Evolutionary conservation across 176 grass and related monocot species (phyloP), one percentile per base, ranked within the genome.

Genomic region (Aegilops umbellulata): DNA sequence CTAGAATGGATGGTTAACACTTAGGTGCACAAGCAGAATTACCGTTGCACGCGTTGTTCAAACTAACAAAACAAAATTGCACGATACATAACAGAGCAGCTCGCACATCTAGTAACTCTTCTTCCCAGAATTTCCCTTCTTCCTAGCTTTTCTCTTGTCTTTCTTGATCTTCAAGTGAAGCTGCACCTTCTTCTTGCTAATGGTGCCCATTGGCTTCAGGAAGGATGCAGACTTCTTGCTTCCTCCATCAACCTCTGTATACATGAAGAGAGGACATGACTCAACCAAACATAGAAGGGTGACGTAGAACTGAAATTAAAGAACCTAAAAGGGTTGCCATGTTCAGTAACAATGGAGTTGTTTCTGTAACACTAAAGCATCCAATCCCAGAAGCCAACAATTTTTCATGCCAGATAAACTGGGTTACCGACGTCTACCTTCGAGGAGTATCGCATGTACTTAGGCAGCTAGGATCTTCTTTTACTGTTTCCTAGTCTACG

Each of bases 131-230:
- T 87, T 91, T 13, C 90, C 88, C 74, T 94, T 98, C 65, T 94
- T 92, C 71, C 85, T 94, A 29, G 89, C 91, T 81, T 78, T 89
- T 74, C 84, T 95, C 74, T 90, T 87, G 23, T 91, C 90, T 73
- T 98, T 95, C 91, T 92, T 94, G 35, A 95, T 80, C 86, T 94
- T 95, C 62, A 98, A 78, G 58, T 86, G 71, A 42, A 92, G 93
- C 23, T 92, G 89, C 11, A 97, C 76, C 69, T 94, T 95, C 65
- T 94, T 98, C 93, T 98, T 98, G 69, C 93, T 89, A 78, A 98
- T 94, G 46, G 77, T 91, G 29, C 93, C 91, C 11, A 87, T 82
- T 38, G 95, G 91, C 39, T 95, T 98, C 75, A 98, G 89, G 2
- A 87, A 62, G 60, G 88, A 86, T 63, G 82, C 79, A 0, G 85